Conservation (phyloP, 163 green algal species). For the Chloromonas sp. region DNA sequence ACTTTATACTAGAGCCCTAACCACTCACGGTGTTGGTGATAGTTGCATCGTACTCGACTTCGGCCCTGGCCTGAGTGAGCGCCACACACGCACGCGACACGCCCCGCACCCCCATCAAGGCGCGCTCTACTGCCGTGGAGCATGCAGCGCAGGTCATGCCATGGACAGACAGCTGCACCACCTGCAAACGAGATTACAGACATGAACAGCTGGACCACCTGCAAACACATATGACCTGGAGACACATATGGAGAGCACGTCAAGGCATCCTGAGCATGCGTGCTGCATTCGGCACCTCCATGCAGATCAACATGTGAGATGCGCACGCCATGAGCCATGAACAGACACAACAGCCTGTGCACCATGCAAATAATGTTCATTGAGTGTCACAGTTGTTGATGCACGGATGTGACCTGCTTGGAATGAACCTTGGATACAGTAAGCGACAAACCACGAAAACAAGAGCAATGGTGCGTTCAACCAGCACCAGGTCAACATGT, state of each 20-base stretch:
- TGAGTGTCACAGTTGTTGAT: too few species aligned
- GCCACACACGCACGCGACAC: constrained; percentile 20
- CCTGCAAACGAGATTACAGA: constrained; percentile 9
- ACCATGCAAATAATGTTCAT: too few species aligned
- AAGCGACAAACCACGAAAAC: too few species aligned
- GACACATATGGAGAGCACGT: not conserved
- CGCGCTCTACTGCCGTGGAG: constrained; percentile 54
- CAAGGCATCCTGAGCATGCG: not conserved
- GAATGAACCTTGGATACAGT: too few species aligned
- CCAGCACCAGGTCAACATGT: too few species aligned
- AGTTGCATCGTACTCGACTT: not conserved
- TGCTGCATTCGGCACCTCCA: not conserved
- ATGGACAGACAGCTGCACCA: constrained; percentile 19
- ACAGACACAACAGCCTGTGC: not conserved
- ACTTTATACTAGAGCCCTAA: not conserved
- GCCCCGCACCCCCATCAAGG: constrained; percentile 37
- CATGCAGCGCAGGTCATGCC: constrained; percentile 74
- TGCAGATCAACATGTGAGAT: not conserved
- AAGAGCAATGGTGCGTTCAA: too few species aligned
- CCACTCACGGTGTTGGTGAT: not conserved
- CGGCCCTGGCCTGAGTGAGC: constrained; percentile 8
- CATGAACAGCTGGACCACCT: not conserved
- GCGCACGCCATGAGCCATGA: not conserved
- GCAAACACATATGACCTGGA: not conserved
- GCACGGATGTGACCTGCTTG: too few species aligned